phyloP scores from a whole-genome alignment of 306 rosid genomes.

The Malus sieversii region DNA sequence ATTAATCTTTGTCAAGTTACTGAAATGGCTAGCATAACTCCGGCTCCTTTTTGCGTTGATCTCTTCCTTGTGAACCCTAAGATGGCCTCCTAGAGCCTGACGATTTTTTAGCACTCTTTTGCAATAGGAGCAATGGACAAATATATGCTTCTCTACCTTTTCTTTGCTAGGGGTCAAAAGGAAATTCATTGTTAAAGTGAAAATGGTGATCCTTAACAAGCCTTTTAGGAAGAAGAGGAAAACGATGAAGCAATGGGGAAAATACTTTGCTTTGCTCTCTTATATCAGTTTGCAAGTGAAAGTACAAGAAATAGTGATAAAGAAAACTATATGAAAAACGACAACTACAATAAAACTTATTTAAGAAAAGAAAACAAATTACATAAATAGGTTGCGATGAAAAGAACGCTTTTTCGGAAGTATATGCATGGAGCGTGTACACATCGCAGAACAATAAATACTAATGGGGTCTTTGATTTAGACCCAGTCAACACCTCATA shows the following conservation, averaged over 20 bases:
- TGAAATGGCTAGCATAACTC: background rate
- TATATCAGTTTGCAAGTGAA: constrained; percentile 16
- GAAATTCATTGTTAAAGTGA: constrained; percentile 17
- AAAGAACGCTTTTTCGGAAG: background rate
- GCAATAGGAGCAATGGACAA: background rate
- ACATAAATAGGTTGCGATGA: constrained; percentile 8
- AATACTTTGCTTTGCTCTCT: background rate
- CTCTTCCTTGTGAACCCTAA: constrained; percentile 4
- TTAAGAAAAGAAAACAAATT: background rate
- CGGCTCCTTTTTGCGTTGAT: background rate
- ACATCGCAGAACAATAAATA: no score
- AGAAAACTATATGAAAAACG: constrained; percentile 6
- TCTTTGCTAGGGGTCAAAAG: background rate
- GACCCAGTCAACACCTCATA: no score
- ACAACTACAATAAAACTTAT: constrained; percentile 7
- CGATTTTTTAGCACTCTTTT: background rate
- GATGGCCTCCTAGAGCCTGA: constrained; percentile 25
- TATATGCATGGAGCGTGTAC: no score
- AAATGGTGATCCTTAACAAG: background rate
- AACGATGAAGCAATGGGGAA: constrained; percentile 4
- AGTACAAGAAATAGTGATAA: background rate
- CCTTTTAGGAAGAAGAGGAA: background rate
- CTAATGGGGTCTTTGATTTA: no score
- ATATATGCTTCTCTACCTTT: background rate
- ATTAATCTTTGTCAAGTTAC: background rate